Conservation (phyloP, 345 rosid species). For the Fremontodendron californicum region DNA sequence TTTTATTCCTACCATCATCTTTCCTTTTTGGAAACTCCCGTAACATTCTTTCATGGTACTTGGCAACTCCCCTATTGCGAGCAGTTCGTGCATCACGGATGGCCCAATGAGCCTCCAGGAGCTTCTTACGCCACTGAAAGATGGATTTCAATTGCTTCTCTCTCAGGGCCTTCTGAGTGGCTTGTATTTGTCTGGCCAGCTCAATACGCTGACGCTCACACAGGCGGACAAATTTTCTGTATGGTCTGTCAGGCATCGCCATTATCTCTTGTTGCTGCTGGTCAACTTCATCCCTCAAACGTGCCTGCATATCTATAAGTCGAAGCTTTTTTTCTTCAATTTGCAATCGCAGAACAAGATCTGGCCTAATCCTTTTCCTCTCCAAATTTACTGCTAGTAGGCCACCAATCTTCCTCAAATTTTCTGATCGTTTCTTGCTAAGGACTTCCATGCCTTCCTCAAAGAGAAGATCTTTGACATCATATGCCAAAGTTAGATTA, state of each 20-base stretch:
- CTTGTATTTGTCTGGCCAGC: slow-evolving; percentile 81
- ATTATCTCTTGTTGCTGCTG: slow-evolving; percentile 95
- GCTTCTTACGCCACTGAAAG: slow-evolving; percentile 98
- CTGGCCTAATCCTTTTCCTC: slow-evolving; percentile 97
- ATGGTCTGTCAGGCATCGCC: slow-evolving; percentile 99
- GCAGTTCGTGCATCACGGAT: slow-evolving; percentile 98
- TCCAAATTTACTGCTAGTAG: slow-evolving; percentile 82
- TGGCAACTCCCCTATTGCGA: slow-evolving; percentile 97
- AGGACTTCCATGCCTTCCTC: slow-evolving; percentile 88
- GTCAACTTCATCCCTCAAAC: slow-evolving; percentile 89
- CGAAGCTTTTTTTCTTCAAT: slow-evolving; percentile 92
- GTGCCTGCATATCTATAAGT: slow-evolving; percentile 76
- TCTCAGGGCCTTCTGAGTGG: slow-evolving; percentile 75
- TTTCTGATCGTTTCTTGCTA: slow-evolving; percentile 68
- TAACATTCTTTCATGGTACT: slow-evolving; percentile 95
- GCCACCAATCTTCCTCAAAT: slow-evolving; percentile 77
- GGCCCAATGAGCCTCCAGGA: slow-evolving; percentile 97
- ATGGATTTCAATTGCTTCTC: slow-evolving; percentile 95
- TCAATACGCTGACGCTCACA: slow-evolving; percentile 98
- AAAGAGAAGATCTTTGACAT: slow-evolving; percentile 83
- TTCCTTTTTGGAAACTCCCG: slow-evolving; percentile 93
- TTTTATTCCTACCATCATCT: slow-evolving; percentile 90
- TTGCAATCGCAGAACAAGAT: slow-evolving; percentile 94
- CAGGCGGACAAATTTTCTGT: slow-evolving; percentile 91
- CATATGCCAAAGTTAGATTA: slow-evolving; percentile 79